These are phyloP conservation scores for Crocinoboletus sp. DNA, from an alignment of 1,284 basidiomycete species.

Conservation along the genomic window DNA sequence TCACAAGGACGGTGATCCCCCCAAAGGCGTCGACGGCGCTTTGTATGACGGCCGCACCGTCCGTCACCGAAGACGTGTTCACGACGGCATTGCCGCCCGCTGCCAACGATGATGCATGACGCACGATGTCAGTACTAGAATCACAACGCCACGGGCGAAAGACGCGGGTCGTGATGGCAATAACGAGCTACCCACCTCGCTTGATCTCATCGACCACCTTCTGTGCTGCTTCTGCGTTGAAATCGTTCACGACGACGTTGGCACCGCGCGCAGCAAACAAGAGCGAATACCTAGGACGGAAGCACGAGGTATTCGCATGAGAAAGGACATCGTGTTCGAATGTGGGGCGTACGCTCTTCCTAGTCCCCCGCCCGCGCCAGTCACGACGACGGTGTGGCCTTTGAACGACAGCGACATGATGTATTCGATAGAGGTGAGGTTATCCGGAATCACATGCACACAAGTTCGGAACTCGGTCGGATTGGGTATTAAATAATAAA, in stretches of 20 bases:
- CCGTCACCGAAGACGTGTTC: constrained; percentile 87
- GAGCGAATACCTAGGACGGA: constrained; percentile 72
- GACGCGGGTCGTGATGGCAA: neutral
- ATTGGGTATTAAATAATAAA: constrained; percentile 31
- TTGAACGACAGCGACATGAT: constrained; percentile 66
- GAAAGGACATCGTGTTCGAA: too few relatives aligned
- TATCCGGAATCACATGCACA: constrained; percentile 27
- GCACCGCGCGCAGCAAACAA: constrained; percentile 91
- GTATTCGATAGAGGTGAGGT: too few relatives aligned
- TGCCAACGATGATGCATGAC: constrained; percentile 27
- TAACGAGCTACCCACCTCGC: constrained; percentile 49
- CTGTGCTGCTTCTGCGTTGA: constrained; percentile 85
- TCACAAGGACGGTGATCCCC: constrained; percentile 78
- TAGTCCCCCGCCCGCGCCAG: constrained; percentile 94
- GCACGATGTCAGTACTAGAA: constrained; percentile 3
- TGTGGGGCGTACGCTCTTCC: constrained; percentile 72
- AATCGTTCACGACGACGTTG: constrained; percentile 95
- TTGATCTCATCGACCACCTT: constrained; percentile 91
- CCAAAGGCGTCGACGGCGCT: constrained; percentile 89
- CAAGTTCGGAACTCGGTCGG: neutral
- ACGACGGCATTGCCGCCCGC: constrained; percentile 85
- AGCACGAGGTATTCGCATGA: neutral
- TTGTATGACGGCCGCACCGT: constrained; percentile 86
- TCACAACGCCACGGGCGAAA: neutral
- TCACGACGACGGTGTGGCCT: constrained; percentile 91